Percentiles rank a stretch among this genome's conserved stretches.
These are phyloP conservation scores for Xerocomus minutiporus DNA, from an alignment of 1,284 basidiomycete genomes.

Conservation along the genomic window DNA sequence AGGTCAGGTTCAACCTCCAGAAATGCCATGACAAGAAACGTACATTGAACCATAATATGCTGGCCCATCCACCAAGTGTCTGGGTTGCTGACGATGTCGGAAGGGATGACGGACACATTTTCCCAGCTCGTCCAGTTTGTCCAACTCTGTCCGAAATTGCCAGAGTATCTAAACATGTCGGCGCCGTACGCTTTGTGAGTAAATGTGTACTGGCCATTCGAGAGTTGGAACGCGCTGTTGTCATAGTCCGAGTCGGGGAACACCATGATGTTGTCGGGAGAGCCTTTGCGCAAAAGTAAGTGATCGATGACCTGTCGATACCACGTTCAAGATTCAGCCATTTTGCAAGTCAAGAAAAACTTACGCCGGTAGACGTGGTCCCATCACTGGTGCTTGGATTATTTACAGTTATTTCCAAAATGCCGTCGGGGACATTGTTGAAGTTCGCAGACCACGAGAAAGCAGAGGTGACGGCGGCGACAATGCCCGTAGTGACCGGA, in stretches of 20 bases:
- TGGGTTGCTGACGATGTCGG: constrained; percentile 47
- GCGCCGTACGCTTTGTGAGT: constrained; percentile 80
- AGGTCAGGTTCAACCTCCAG: not conserved
- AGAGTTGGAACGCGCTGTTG: constrained; percentile 54
- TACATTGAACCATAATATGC: constrained; percentile 85
- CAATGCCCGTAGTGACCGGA: constrained; percentile 44
- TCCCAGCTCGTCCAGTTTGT: constrained; percentile 75
- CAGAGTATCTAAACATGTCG: constrained; percentile 82
- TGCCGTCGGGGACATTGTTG: constrained; percentile 71
- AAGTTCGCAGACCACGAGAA: constrained; percentile 76
- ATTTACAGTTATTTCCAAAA: constrained; percentile 66
- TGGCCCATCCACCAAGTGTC: constrained; percentile 77
- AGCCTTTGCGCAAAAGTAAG: constrained; percentile 75
- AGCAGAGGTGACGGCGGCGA: constrained; percentile 52
- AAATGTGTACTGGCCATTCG: constrained; percentile 65
- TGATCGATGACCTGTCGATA: constrained; percentile 58
- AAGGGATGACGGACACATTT: constrained; percentile 60
- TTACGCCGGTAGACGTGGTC: constrained; percentile 52
- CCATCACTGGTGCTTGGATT: constrained; percentile 47
- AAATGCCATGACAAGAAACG: constrained; percentile 25
- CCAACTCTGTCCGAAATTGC: constrained; percentile 86
- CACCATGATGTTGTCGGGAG: constrained; percentile 70
- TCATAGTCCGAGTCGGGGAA: constrained; percentile 80
- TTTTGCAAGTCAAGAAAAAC: constrained; percentile 18
- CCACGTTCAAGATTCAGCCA: constrained; percentile 3